These are phyloP conservation scores for Neoscytalidium dimidiatum DNA, from an alignment of 2,329 filamentous ascomycete genomes.

Conservation along the genomic window DNA sequence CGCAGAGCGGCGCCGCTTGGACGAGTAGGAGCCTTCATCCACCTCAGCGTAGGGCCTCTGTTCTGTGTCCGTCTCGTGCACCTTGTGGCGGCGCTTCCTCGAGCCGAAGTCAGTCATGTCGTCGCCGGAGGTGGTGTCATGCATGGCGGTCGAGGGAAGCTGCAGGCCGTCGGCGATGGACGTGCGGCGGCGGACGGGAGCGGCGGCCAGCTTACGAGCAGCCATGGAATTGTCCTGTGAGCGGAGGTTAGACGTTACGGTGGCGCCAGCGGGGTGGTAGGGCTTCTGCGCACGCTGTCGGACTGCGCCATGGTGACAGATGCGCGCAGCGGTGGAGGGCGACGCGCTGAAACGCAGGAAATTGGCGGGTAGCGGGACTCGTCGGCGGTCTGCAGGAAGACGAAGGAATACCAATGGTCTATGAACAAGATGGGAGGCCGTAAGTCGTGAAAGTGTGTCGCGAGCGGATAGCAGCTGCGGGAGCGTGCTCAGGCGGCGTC, in stretches of 20 bases:
- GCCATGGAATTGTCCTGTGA: not conserved
- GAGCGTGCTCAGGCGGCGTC: not conserved
- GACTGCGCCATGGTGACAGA: constrained; percentile 2
- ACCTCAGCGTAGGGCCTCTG: not conserved
- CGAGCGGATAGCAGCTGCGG: not conserved
- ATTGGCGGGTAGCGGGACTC: not conserved
- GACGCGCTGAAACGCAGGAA: constrained; percentile 9
- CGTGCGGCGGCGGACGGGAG: not conserved
- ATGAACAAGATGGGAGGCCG: not conserved
- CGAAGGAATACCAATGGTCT: constrained; percentile 11
- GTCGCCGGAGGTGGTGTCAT: constrained; percentile 1
- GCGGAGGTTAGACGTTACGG: not conserved
- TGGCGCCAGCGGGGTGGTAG: not conserved
- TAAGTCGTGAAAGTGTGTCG: constrained; percentile 5
- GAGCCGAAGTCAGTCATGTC: not conserved
- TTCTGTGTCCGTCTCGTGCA: not conserved
- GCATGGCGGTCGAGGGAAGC: constrained; percentile 10
- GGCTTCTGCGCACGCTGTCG: constrained; percentile 12
- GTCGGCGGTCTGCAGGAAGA: not conserved
- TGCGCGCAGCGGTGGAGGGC: not conserved
- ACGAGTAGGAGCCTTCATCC: constrained; percentile 15
- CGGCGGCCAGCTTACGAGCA: not conserved
- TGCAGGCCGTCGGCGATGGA: constrained; percentile 18
- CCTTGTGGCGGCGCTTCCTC: constrained; percentile 17
- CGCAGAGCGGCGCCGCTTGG: constrained; percentile 23